Base-by-base conservation (phyloP, 495 filamentous ascomycete genomes). In the Talaromyces thailandensis region DNA sequence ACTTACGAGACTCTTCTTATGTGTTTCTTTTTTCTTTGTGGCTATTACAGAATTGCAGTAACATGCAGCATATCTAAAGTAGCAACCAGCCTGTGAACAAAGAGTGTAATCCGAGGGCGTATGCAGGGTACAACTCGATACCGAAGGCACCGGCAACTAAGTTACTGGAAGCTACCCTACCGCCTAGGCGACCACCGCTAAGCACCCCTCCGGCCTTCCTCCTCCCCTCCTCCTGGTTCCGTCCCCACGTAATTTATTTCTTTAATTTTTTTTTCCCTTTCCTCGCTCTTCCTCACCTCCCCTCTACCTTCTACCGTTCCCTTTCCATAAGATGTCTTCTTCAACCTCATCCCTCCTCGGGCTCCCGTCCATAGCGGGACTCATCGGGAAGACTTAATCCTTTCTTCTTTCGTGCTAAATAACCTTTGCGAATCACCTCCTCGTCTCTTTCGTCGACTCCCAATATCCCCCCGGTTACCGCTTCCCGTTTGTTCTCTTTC, bases 321-420 rank as follows among this genome's bases (percentile, higher is more conserved):
- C 56, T 62, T 18, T 55, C 45, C 64, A 65, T 69, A 77, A 62
- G 69, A 78, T 79, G 75, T 71, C 71, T 73, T 56, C 68, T 74
- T 69, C 51, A 64, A 71, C 67, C 66, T 62, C 60, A 60, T 68
- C 66, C 65, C 67, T 65, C 63, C 69, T 65, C 62, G 68, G 66
- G 66, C 69, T 71, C 71, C 74, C 75, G 70, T 74, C 74, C 68
- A 64, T 60, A 55, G 65, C 71, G 74, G 77, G 74, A 72, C 70
- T 80, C 69, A 78, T 74, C 69, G 75, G 74, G 71, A 69, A 76
- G 65, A 79, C 74, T 68, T 76, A 68, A 70, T 64, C 29, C 25
- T 48, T 60, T 56, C 63, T 64, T 24, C 43, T 60, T 53, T 29
- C 62, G 53, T 59, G 35, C 61, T 43, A 25, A 58, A 43, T 53